Conservation (phyloP, 768 basidiomycete genomes). For the Auricularia sp. region DNA sequence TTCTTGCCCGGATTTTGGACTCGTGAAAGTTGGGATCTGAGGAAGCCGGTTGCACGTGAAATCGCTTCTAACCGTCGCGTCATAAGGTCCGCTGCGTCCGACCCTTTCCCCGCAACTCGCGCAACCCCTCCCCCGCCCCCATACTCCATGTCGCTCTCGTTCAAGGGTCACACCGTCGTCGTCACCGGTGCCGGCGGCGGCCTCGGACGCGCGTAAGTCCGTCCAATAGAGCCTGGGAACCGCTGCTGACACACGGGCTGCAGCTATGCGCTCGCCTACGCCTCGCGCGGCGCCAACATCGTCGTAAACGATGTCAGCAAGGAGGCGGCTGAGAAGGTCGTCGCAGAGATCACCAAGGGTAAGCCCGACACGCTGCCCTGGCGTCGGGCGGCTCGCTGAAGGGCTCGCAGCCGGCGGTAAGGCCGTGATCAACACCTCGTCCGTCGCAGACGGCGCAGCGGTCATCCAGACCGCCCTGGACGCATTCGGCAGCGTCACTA, state of each 20-base stretch:
- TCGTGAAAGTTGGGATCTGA: no score
- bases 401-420: slow-evolving; percentile 64
- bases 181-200: slow-evolving; percentile 95
- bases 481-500: slow-evolving; percentile 72
- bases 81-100: no score
- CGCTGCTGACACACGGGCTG: slow-evolving; percentile 1
- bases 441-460: slow-evolving; percentile 74
- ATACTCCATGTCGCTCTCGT: slow-evolving; percentile 34
- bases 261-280: slow-evolving; percentile 86
- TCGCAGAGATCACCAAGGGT: slow-evolving; percentile 80
- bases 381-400: not conserved
- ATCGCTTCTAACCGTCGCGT: no score
- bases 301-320: slow-evolving; percentile 92
- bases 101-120: no score
- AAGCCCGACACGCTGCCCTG: slow-evolving; percentile 13
- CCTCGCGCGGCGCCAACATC: slow-evolving; percentile 85
- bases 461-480: slow-evolving; percentile 82
- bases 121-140: not conserved
- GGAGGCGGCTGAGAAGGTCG: slow-evolving; percentile 83
- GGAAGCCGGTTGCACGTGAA: no score
- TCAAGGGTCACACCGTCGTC: slow-evolving; percentile 85
- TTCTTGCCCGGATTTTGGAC: no score
- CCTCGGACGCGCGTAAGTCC: slow-evolving; percentile 75
- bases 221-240: not conserved
- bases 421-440: slow-evolving; percentile 79